Conservation (phyloP, 441 rosid genomes). For the Hura crepitans region DNA sequence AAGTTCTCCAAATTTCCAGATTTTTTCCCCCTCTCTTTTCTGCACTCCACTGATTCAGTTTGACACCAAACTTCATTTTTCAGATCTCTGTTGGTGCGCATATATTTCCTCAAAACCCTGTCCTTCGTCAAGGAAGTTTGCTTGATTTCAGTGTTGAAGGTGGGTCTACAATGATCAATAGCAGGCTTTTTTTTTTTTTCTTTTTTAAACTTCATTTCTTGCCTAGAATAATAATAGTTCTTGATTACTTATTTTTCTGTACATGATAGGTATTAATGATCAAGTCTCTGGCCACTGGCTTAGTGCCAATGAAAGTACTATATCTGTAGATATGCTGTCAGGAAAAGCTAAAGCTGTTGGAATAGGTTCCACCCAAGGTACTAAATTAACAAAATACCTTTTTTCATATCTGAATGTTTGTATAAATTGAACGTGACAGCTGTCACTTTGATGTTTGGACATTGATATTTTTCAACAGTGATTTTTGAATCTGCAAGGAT, state of each 20-base stretch:
- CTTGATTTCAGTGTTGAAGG: constrained; percentile 41
- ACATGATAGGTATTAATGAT: constrained; percentile 47
- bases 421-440: constrained; percentile 1
- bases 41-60: not conserved
- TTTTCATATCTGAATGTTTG: constrained; percentile 12
- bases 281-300: constrained; percentile 63
- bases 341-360: constrained; percentile 75
- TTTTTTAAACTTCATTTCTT: constrained; percentile 5
- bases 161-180: constrained; percentile 9
- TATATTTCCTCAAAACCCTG: constrained; percentile 68
- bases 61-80: constrained; percentile 23
- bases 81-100: constrained; percentile 92
- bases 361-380: constrained; percentile 72
- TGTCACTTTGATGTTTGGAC: constrained; percentile 14
- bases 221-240: not conserved
- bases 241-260: not conserved
- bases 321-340: constrained; percentile 47
- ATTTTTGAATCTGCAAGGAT: constrained; percentile 51
- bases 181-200: constrained; percentile 2
- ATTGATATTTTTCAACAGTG: constrained; percentile 47
- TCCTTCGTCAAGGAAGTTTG: constrained; percentile 48
- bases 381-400: constrained; percentile 11
- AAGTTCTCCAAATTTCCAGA: not conserved
- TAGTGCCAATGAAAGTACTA: constrained; percentile 60
- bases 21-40: not conserved